A percentile compares a stretch with the other conserved stretches of the same genome.
Conservation (phyloP, 140 eudicot species). For the Oenanthe javanica region DNA sequence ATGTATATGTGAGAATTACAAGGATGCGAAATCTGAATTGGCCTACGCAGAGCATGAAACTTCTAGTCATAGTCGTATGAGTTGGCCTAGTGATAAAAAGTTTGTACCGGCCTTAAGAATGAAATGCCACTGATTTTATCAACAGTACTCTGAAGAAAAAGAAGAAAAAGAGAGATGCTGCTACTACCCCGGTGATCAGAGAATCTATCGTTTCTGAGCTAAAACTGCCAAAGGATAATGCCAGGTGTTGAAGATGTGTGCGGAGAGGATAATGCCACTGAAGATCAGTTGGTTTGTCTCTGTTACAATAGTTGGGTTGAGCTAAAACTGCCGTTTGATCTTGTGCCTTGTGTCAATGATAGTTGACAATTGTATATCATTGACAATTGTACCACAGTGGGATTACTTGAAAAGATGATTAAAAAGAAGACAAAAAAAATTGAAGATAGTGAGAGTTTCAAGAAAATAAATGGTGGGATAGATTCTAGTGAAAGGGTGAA, state of each 20-base stretch:
- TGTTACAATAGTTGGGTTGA: slow-evolving; percentile 46
- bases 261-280: no score
- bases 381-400: slow-evolving; percentile 47
- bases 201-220: no score
- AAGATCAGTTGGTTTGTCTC: no score
- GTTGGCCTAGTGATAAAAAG: slow-evolving; percentile 27
- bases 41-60: background rate
- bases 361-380: no score
- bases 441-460: slow-evolving; percentile 16
- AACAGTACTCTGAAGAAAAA: no score
- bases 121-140: no score
- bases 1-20: background rate
- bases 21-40: slow-evolving; percentile 11
- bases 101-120: slow-evolving; percentile 73
- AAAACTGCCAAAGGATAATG: no score
- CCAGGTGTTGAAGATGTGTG: no score
- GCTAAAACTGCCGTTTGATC: slow-evolving; percentile 53
- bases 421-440: slow-evolving; percentile 4
- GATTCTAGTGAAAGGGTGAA: slow-evolving; percentile 12
- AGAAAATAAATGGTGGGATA: background rate
- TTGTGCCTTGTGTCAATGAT: slow-evolving; percentile 52
- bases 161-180: no score
- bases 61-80: background rate
- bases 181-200: no score
- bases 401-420: slow-evolving; percentile 27